Percentiles rank a stretch among this genome's conserved stretches.
Conservation (phyloP, 2,329 filamentous ascomycete species). For the Bipolaris sorokiniana region DNA sequence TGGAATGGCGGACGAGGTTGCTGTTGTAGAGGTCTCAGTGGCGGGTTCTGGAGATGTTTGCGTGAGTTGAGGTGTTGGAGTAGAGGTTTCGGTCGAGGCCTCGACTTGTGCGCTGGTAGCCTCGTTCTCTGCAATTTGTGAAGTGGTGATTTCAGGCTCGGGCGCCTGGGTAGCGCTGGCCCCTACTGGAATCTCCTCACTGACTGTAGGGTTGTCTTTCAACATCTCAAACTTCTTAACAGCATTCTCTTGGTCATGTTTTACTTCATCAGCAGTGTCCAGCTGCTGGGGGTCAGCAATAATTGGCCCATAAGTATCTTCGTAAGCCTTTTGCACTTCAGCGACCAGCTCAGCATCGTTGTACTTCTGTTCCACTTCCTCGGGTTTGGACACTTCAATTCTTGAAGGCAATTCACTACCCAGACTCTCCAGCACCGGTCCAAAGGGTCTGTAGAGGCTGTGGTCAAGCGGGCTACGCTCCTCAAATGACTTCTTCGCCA, state of each 20-base stretch:
- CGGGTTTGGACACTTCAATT: conserved; percentile 11
- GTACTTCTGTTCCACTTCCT: conserved; percentile 17
- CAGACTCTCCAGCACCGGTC: conserved; percentile 33
- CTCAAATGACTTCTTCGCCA: conserved; percentile 22
- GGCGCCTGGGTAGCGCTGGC: background rate
- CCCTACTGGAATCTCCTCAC: background rate
- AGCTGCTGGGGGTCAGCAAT: conserved; percentile 32
- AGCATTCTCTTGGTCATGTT: background rate
- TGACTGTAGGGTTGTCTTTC: conserved; percentile 19
- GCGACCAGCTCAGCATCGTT: conserved; percentile 30
- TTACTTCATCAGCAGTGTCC: conserved; percentile 1
- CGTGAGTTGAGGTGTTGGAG: background rate
- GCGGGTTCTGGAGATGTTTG: background rate
- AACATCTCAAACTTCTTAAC: conserved; percentile 17
- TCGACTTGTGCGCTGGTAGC: background rate
- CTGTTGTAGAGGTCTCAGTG: background rate
- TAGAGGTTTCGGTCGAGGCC: background rate
- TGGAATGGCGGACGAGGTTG: background rate
- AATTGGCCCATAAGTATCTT: conserved; percentile 37
- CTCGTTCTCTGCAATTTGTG: background rate
- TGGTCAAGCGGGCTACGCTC: conserved; percentile 34
- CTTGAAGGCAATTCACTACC: conserved; percentile 22
- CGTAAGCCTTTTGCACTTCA: conserved; percentile 36
- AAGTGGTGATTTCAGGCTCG: background rate
- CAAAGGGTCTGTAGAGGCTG: conserved; percentile 43